Percentiles rank a stretch among this genome's conserved stretches.
These are phyloP conservation scores for Fusarium annulatum DNA, from an alignment of 2,329 filamentous ascomycete species.

Conservation along the genomic window DNA sequence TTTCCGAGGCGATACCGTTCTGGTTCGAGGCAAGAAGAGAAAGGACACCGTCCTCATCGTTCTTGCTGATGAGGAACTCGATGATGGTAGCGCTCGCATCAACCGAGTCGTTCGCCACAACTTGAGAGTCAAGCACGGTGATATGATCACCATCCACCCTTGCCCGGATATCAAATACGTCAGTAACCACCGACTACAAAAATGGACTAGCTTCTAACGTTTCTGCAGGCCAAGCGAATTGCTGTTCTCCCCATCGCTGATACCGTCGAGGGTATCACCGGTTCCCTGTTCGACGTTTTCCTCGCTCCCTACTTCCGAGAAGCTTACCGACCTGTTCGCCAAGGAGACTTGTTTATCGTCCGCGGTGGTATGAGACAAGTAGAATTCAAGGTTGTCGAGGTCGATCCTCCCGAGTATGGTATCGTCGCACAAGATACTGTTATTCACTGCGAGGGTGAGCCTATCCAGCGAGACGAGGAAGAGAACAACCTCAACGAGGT, in stretches of 20 bases:
- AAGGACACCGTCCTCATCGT: constrained; percentile 99
- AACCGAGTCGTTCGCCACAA: constrained; percentile 99
- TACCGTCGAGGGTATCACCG: constrained; percentile 96
- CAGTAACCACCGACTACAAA: constrained; percentile 55
- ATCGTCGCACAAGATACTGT: constrained; percentile 99
- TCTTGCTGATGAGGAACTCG: constrained; percentile 94
- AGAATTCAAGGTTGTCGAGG: constrained; percentile 99
- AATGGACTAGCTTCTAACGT: constrained; percentile 13
- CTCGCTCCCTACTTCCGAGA: constrained; percentile 99
- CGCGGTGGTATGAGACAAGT: constrained; percentile 99
- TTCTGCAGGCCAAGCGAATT: constrained; percentile 89
- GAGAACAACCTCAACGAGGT: constrained; percentile 99
- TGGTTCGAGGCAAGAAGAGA: constrained; percentile 99
- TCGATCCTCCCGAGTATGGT: constrained; percentile 97
- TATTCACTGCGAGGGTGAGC: constrained; percentile 94
- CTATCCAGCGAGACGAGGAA: constrained; percentile 96
- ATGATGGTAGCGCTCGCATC: constrained; percentile 96
- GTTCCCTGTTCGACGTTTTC: constrained; percentile 98
- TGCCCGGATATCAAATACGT: constrained; percentile 99
- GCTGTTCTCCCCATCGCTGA: constrained; percentile 98
- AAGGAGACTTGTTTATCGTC: constrained; percentile 97
- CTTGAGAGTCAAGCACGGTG: constrained; percentile 96
- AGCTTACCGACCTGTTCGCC: constrained; percentile 95
- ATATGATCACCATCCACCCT: constrained; percentile 95
- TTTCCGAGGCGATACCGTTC: constrained; percentile 97